phyloP scores from a whole-genome alignment of 169 alveolate genomes.

The Cardiosporidium cionae region DNA sequence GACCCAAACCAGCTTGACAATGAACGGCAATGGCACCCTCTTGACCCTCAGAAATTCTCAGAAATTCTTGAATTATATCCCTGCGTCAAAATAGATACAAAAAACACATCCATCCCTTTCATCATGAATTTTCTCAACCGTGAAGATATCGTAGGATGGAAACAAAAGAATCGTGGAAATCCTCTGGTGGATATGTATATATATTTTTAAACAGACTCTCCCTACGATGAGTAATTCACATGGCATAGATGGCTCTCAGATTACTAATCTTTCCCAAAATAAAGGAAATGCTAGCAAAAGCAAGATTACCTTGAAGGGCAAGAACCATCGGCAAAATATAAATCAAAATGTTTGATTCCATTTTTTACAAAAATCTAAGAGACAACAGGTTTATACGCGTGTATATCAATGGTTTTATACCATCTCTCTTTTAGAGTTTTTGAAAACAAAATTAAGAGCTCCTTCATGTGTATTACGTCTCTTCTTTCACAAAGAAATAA shows the following conservation, averaged over 20 bases:
- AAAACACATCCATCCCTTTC: not conserved
- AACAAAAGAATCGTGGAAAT: no score
- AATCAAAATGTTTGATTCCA: constrained; percentile 70
- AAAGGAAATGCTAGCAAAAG: no score
- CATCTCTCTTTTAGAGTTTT: no score
- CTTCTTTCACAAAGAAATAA: no score
- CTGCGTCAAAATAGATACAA: not conserved
- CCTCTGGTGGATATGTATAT: no score
- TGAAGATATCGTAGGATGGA: not conserved
- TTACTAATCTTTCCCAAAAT: no score
- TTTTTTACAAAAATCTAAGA: constrained; percentile 48
- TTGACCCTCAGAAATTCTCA: constrained; percentile 74
- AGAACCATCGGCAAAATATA: constrained; percentile 80
- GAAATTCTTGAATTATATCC: constrained; percentile 69
- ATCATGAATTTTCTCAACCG: not conserved
- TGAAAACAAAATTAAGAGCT: no score
- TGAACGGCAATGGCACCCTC: constrained; percentile 90
- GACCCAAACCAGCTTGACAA: constrained; percentile 94
- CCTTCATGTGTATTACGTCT: no score
- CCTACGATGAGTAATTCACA: no score
- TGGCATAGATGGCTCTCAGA: no score
- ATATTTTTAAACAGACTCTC: no score
- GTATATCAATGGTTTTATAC: no score
- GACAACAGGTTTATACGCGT: not conserved
- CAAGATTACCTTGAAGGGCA: constrained; percentile 79